A percentile compares a stretch with the other conserved stretches of the same genome.
Evolutionary conservation across 2,329 filamentous ascomycete species (phyloP).

Genomic region (Xylariaceae sp.): DNA sequence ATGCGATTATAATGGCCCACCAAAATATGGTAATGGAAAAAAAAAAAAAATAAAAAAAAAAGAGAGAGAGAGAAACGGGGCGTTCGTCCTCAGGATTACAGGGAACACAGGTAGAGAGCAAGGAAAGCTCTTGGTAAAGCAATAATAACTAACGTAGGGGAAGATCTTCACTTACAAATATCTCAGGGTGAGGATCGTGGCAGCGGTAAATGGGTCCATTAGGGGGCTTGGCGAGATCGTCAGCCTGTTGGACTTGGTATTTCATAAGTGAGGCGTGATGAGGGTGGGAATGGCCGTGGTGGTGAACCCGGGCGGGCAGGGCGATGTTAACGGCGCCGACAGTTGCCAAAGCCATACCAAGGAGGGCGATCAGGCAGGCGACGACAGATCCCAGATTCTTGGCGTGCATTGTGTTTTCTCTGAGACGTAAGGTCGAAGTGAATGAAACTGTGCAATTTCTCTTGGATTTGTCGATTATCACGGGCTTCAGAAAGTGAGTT

Average conservation of each 20-base stretch:
- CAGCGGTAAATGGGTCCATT: constrained; percentile 31
- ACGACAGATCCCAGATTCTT: neutral
- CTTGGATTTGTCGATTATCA: neutral
- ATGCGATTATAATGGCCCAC: neutral
- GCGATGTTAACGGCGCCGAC: neutral
- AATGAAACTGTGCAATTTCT: neutral
- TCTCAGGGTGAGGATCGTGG: constrained; percentile 29
- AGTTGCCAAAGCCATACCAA: constrained; percentile 11
- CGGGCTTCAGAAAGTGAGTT: neutral
- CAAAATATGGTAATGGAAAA: neutral
- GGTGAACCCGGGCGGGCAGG: constrained; percentile 1
- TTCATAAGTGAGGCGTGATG: neutral
- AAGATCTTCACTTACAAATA: constrained; percentile 28
- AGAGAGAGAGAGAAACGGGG: too few species aligned
- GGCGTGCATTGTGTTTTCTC: constrained; percentile 12
- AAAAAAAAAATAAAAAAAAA: neutral
- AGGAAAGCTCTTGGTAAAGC: neutral
- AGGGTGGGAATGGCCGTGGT: neutral
- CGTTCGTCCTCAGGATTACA: too few species aligned
- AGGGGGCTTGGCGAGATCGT: neutral
- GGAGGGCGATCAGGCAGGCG: constrained; percentile 11
- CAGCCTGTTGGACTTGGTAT: neutral
- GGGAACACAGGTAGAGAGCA: neutral
- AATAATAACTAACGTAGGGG: too few species aligned
- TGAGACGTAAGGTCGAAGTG: neutral